These are phyloP conservation scores for Amaranthus hypochondriacus DNA, from an alignment of 148 eudicot genomes.

Conservation along the genomic window DNA sequence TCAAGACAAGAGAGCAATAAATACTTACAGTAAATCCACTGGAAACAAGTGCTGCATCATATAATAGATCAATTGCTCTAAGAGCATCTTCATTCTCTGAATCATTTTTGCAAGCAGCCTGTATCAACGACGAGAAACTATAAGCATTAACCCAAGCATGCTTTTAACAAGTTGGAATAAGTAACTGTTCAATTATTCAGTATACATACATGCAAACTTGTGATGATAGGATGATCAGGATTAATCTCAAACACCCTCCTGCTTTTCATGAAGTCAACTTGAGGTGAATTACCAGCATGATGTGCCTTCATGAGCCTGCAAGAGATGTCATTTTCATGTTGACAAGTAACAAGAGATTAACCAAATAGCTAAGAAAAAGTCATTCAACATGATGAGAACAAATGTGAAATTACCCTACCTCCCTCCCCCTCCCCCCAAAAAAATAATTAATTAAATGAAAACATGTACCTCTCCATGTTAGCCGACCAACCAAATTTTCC, in stretches of 20 bases:
- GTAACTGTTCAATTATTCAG: neutral
- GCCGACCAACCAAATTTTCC: slow-evolving; percentile 97
- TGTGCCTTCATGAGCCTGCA: slow-evolving; percentile 94
- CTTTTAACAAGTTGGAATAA: neutral
- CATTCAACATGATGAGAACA: too few species aligned
- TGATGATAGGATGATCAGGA: slow-evolving; percentile 77
- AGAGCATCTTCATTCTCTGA: slow-evolving; percentile 78
- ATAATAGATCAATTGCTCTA: slow-evolving; percentile 85
- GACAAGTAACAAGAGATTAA: neutral
- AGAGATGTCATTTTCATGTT: neutral
- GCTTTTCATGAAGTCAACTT: slow-evolving; percentile 75
- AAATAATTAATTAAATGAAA: neutral
- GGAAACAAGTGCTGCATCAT: slow-evolving; percentile 77
- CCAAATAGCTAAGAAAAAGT: neutral
- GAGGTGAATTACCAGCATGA: slow-evolving; percentile 49
- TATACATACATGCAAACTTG: slow-evolving; percentile 64
- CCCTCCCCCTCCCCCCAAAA: neutral
- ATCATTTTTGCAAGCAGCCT: slow-evolving; percentile 64
- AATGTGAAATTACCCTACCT: neutral
- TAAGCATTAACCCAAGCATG: neutral
- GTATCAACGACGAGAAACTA: slow-evolving; percentile 7
- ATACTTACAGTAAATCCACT: slow-evolving; percentile 91
- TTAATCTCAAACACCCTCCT: slow-evolving; percentile 92
- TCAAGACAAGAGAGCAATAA: neutral
- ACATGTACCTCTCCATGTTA: slow-evolving; percentile 90